These are phyloP conservation scores for Grigorovia humatica DNA, from an alignment of 805 yeast species.

Conservation along the genomic window DNA sequence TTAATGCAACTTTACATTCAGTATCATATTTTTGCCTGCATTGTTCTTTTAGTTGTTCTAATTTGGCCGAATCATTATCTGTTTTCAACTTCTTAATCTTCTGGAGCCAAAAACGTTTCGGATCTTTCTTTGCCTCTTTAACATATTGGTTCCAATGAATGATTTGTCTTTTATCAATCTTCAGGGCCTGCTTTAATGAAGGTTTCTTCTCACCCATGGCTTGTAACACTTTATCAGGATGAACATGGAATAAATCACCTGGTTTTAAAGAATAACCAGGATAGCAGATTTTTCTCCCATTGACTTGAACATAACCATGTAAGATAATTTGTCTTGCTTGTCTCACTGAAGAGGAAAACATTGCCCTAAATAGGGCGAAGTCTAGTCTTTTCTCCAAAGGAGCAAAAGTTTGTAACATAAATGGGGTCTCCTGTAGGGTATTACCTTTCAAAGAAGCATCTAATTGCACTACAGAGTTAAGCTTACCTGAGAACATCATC, in stretches of 20 bases:
- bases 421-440: slow-evolving; percentile 56
- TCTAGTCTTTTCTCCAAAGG: slow-evolving; percentile 82
- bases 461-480: slow-evolving; percentile 80
- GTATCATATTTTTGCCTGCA: background rate
- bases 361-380: slow-evolving; percentile 78
- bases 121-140: slow-evolving; percentile 40
- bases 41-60: slow-evolving; percentile 15
- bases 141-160: slow-evolving; percentile 69
- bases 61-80: slow-evolving; percentile 15
- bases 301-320: slow-evolving; percentile 74
- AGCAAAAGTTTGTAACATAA: slow-evolving; percentile 80
- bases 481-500: slow-evolving; percentile 50
- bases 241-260: slow-evolving; percentile 81
- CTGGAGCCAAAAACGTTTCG: slow-evolving; percentile 25
- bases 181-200: slow-evolving; percentile 51
- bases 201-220: slow-evolving; percentile 87
- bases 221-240: slow-evolving; percentile 72
- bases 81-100: slow-evolving; percentile 14
- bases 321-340: slow-evolving; percentile 86
- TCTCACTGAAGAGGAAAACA: slow-evolving; percentile 88
- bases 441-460: slow-evolving; percentile 65
- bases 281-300: slow-evolving; percentile 66
- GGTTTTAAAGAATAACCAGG: slow-evolving; percentile 70
- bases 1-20: background rate
- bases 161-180: slow-evolving; percentile 63